Percentiles rank a stretch among this genome's conserved stretches.
Evolutionary conservation across 805 yeast genomes (phyloP).

Genomic region (Lipomyces chichibuensis): DNA sequence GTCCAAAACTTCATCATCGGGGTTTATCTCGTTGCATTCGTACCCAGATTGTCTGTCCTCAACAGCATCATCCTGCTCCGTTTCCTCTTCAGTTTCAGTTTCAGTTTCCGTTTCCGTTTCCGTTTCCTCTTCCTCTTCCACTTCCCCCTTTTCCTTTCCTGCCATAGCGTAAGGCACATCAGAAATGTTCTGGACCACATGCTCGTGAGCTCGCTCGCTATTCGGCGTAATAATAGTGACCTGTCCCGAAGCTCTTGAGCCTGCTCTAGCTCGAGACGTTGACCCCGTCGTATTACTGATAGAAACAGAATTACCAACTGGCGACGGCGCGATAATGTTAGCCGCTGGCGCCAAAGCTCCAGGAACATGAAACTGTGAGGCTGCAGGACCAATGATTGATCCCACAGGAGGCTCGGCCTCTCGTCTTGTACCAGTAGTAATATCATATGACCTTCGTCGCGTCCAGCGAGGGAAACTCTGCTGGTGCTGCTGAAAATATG

Average conservation of each 20-base stretch:
- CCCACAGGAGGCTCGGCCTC: background rate
- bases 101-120: background rate
- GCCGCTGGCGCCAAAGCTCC: slow-evolving; percentile 1
- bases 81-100: background rate
- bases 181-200: background rate
- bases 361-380: background rate
- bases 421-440: background rate
- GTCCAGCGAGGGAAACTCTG: background rate
- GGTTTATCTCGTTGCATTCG: background rate
- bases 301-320: background rate
- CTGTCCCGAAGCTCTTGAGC: background rate
- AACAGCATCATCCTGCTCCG: background rate
- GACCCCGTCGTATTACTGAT: slow-evolving; percentile 1
- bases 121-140: slow-evolving; percentile 7
- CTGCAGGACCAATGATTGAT: background rate
- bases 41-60: background rate
- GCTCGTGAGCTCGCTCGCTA: slow-evolving; percentile 1
- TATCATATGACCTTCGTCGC: background rate
- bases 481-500: slow-evolving; percentile 7
- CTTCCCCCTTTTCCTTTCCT: background rate
- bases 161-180: slow-evolving; percentile 1
- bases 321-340: background rate
- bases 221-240: slow-evolving; percentile 9
- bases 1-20: slow-evolving; percentile 5
- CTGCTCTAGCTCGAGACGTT: background rate